Evolutionary conservation across 1,284 basidiomycete species (phyloP), one percentile per base, ranked within the genome.

Genomic region (Quambalaria eucalypti): DNA sequence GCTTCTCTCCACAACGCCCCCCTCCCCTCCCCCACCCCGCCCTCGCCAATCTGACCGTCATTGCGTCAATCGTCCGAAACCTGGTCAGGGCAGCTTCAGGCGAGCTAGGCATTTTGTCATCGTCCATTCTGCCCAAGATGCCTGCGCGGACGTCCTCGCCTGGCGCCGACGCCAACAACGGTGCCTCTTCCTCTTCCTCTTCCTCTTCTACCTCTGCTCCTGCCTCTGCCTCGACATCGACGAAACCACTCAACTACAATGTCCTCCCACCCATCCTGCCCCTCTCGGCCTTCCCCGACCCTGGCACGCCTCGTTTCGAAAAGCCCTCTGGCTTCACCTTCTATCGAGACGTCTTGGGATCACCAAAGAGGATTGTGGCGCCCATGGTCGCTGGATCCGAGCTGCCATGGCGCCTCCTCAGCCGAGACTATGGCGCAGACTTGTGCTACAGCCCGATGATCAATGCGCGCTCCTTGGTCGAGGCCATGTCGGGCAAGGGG

Each of bases 361-460:
- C 85, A 64, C 89, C 92, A 8, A 88, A 87, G 76, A 85, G 83
- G 72, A 82, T 97, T 42, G 88, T 96, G 10, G 93, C 90, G 10
- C 92, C 93, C 8, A 97, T 97, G 93, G 93, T 97, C 0, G 92
- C 97, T 76, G 90, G 93, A 78, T 90, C 87, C 69, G 92, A 97
- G 77, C 81, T 97, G 0, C 54, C 71, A 0, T 98, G 90, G 89
- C 82, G 93, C 59, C 83, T 85, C 56, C 78, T 97, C n/a, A 88
- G 88, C 8, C 81, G 92, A 52, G 79, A 86, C 57, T 90, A 95
- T 68, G 88, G 91, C 28, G 77, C 79, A 0, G 77, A 92, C 81
- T 81, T 97, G 5, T 82, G 84, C 9, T 98, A 96, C 74, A 91
- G 91, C 1, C 93, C 93, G 4, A 98, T 98, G 93, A 96, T 98